Conservation (phyloP, 2,329 filamentous ascomycete genomes). For the Zymoseptoria pseudotritici region DNA sequence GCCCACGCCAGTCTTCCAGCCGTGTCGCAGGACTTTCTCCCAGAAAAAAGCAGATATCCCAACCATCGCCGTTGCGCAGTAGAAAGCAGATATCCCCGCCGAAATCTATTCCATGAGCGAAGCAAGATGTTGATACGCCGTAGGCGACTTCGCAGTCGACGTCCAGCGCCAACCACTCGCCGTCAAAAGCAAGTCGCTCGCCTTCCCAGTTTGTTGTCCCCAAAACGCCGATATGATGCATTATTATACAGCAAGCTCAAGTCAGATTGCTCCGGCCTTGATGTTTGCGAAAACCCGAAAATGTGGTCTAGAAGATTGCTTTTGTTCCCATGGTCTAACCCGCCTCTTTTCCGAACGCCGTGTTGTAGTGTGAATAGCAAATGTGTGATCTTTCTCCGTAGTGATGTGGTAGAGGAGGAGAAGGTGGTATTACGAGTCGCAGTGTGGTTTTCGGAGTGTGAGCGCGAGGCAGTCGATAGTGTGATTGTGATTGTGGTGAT, state of each 20-base stretch:
- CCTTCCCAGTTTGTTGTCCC: background rate
- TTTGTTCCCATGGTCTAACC: background rate
- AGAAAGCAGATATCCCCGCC: background rate
- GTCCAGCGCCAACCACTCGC: background rate
- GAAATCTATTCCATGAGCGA: background rate
- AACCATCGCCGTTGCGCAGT: background rate
- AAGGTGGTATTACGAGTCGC: background rate
- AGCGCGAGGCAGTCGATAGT: background rate
- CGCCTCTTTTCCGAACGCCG: background rate
- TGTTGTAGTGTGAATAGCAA: background rate
- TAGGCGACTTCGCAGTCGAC: background rate
- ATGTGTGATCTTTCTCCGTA: background rate
- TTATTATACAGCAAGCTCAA: background rate
- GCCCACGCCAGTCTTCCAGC: background rate
- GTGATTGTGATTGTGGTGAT: background rate
- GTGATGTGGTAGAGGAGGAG: background rate
- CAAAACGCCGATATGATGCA: background rate
- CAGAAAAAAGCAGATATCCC: background rate
- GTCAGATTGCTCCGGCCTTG: background rate
- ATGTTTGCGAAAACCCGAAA: background rate
- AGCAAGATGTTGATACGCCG: too few relatives aligned
- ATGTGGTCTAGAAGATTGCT: background rate
- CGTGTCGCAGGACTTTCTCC: background rate
- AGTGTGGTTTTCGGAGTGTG: background rate
- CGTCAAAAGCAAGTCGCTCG: background rate